Evolutionary conservation across 495 filamentous ascomycete genomes (phyloP).

Genomic region (Tetracladium marchalianum): DNA sequence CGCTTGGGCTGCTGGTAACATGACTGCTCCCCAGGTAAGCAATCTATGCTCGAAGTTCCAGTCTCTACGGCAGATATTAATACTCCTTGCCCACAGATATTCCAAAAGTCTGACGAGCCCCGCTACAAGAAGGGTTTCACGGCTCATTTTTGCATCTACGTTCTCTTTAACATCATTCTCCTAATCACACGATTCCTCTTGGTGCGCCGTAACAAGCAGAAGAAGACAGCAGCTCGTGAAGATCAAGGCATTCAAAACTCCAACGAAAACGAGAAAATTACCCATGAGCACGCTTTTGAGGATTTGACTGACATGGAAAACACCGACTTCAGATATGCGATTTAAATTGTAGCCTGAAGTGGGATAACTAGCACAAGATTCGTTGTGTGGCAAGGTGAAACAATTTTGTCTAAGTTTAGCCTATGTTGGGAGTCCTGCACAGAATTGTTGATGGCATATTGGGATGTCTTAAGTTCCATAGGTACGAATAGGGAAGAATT

Average conservation of each 20-base stretch:
- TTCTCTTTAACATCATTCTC: constrained; percentile 43
- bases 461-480: no score
- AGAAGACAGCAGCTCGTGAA: constrained; percentile 25
- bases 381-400: no score
- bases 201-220: constrained; percentile 46
- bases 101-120: constrained; percentile 25
- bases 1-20: constrained; percentile 12
- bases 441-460: no score
- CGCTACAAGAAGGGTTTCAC: constrained; percentile 58
- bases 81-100: background rate
- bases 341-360: constrained; percentile 5
- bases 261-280: constrained; percentile 44
- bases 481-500: no score
- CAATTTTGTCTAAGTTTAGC: no score
- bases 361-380: constrained; percentile 21
- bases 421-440: no score
- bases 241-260: constrained; percentile 32
- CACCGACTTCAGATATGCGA: constrained; percentile 13
- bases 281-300: constrained; percentile 45
- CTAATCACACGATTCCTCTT: constrained; percentile 53
- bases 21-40: constrained; percentile 7
- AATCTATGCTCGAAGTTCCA: background rate
- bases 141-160: constrained; percentile 53
- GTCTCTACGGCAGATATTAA: background rate
- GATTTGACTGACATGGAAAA: constrained; percentile 17